These are phyloP conservation scores for Pseudocercospora crystallina DNA, from an alignment of 2,329 filamentous ascomycete species.

Conservation along the genomic window DNA sequence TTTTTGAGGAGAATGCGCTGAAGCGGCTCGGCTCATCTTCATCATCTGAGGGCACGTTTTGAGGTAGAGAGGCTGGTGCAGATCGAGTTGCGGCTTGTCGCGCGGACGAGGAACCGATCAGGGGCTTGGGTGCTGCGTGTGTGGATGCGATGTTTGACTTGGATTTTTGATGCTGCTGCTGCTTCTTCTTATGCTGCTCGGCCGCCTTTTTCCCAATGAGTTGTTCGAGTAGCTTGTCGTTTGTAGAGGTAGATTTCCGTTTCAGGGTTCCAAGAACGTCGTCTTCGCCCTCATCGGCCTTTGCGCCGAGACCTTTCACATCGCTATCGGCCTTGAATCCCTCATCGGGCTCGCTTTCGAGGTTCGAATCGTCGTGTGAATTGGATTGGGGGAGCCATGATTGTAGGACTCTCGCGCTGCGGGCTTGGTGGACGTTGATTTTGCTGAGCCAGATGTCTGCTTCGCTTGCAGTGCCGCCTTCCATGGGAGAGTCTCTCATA, in stretches of 20 bases:
- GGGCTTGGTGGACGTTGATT: slow-evolving; percentile 53
- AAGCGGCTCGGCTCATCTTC: slow-evolving; percentile 36
- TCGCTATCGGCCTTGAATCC: too few species aligned
- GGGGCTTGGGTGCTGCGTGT: slow-evolving; percentile 8
- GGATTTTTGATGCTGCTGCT: slow-evolving; percentile 14
- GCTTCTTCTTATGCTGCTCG: slow-evolving; percentile 31
- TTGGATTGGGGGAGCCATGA: slow-evolving; percentile 53
- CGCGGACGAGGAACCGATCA: background rate
- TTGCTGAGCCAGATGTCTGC: slow-evolving; percentile 56
- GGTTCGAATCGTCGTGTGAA: background rate
- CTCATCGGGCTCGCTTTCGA: too few species aligned
- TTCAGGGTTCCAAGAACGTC: slow-evolving; percentile 38
- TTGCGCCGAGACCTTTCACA: slow-evolving; percentile 15
- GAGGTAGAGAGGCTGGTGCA: slow-evolving; percentile 15
- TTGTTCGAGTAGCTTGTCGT: slow-evolving; percentile 43
- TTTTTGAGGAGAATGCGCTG: slow-evolving; percentile 24
- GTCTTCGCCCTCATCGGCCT: slow-evolving; percentile 9
- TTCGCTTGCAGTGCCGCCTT: slow-evolving; percentile 9
- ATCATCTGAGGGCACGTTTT: slow-evolving; percentile 32
- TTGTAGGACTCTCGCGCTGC: slow-evolving; percentile 54
- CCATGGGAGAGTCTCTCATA: slow-evolving; percentile 5
- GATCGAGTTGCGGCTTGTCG: slow-evolving; percentile 14
- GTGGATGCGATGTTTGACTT: slow-evolving; percentile 15
- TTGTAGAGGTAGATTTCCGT: slow-evolving; percentile 38
- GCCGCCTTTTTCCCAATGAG: slow-evolving; percentile 45